Percentiles rank a stretch among this genome's conserved stretches.
phyloP scores from a whole-genome alignment of 1,284 basidiomycete genomes.

The Ceratobasidium sp. region DNA sequence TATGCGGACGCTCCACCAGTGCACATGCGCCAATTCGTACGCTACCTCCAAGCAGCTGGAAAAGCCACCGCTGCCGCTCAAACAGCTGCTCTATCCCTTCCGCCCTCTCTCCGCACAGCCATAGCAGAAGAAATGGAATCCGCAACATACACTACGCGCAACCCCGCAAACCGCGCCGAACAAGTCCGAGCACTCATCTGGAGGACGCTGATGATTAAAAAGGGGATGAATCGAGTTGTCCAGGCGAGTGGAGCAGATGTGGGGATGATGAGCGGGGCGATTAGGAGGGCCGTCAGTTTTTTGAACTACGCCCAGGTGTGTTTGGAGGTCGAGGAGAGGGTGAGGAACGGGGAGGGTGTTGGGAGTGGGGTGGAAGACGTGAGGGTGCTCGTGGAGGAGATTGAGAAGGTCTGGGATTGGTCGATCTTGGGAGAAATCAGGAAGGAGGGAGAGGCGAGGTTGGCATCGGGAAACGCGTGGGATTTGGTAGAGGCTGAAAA shows the following conservation, averaged over 20 bases:
- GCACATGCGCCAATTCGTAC: constrained; percentile 19
- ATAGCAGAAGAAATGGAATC: constrained; percentile 25
- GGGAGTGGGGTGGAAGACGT: constrained; percentile 6
- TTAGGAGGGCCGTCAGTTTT: background rate
- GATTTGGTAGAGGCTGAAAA: background rate
- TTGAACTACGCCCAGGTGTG: constrained; percentile 22
- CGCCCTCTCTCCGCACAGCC: background rate
- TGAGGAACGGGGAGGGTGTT: too few species aligned
- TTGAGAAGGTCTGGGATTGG: background rate
- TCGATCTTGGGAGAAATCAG: constrained; percentile 14
- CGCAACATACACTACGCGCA: background rate
- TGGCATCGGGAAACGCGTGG: constrained; percentile 12
- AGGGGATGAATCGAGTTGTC: constrained; percentile 17
- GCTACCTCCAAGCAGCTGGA: constrained; percentile 1
- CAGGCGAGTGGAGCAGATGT: background rate
- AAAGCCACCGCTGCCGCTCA: background rate
- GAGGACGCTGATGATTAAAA: constrained; percentile 30
- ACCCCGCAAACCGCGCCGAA: constrained; percentile 10
- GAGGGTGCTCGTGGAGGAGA: constrained; percentile 3
- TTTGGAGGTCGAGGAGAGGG: constrained; percentile 16
- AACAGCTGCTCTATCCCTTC: background rate
- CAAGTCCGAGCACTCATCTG: constrained; percentile 11
- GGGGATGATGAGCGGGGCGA: background rate
- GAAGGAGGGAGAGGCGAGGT: background rate
- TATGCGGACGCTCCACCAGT: constrained; percentile 15